Evolutionary conservation across 2,329 filamentous ascomycete species (phyloP).

Genomic region (Paracorniculantispora psalliotae): DNA sequence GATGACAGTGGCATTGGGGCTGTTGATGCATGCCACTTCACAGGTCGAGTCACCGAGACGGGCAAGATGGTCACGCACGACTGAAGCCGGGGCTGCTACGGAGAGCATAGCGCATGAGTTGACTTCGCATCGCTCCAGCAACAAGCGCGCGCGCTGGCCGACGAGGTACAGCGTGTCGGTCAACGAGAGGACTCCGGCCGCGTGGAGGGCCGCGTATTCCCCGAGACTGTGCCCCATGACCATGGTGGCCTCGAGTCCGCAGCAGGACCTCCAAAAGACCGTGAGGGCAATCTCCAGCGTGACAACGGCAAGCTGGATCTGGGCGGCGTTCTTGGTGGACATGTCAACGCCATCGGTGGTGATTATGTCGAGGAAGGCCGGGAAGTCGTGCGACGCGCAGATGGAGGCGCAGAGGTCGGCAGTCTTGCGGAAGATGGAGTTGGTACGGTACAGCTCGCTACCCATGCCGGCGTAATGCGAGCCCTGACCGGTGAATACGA

Average conservation of each 20-base stretch:
- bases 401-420: slow-evolving; percentile 31
- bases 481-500: slow-evolving; percentile 54
- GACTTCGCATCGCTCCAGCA: slow-evolving; percentile 22
- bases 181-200: slow-evolving; percentile 58
- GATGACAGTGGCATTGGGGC: background rate
- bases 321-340: slow-evolving; percentile 17
- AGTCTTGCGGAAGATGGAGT: slow-evolving; percentile 40
- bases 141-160: slow-evolving; percentile 51
- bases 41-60: background rate
- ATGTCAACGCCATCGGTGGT: slow-evolving; percentile 22
- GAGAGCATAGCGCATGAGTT: slow-evolving; percentile 11
- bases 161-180: slow-evolving; percentile 59
- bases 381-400: slow-evolving; percentile 22
- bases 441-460: slow-evolving; percentile 38
- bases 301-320: slow-evolving; percentile 34
- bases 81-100: background rate
- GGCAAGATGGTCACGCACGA: background rate
- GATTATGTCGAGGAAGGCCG: slow-evolving; percentile 35
- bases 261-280: slow-evolving; percentile 34
- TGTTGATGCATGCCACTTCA: background rate
- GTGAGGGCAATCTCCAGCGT: slow-evolving; percentile 39
- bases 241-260: slow-evolving; percentile 36
- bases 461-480: slow-evolving; percentile 40
- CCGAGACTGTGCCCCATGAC: slow-evolving; percentile 53
- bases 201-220: slow-evolving; percentile 57